Evolutionary conservation across 306 rosid species (phyloP).

Genomic region (Gastrolobium villosum): DNA sequence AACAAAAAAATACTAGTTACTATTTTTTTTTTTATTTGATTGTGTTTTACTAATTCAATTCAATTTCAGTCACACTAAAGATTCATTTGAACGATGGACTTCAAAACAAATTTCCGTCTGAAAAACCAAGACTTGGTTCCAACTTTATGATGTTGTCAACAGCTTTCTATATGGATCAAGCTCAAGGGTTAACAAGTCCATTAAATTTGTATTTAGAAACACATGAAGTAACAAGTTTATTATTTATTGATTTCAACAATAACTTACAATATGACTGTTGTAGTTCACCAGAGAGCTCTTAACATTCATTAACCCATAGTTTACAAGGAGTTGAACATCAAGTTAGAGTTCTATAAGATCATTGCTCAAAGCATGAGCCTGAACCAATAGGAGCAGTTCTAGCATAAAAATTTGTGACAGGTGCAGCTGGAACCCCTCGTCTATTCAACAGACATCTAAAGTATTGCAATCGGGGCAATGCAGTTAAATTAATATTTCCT

Average conservation of each 20-base stretch:
- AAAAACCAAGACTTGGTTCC: background rate
- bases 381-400: slow-evolving; percentile 75
- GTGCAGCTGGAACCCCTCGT: slow-evolving; percentile 91
- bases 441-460: slow-evolving; percentile 88
- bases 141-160: background rate
- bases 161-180: background rate
- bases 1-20: too few species aligned
- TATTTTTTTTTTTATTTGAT: too few species aligned
- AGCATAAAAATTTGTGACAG: slow-evolving; percentile 72
- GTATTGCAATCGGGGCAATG: slow-evolving; percentile 74
- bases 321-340: slow-evolving; percentile 3
- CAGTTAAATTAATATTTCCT: slow-evolving; percentile 51
- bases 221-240: background rate
- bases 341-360: slow-evolving; percentile 39
- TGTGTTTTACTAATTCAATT: too few species aligned
- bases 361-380: slow-evolving; percentile 88
- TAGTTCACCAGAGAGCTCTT: slow-evolving; percentile 25
- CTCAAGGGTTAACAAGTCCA: slow-evolving; percentile 6
- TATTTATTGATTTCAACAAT: slow-evolving; percentile 36
- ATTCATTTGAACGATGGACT: background rate
- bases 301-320: slow-evolving; percentile 9
- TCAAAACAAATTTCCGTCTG: background rate
- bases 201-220: slow-evolving; percentile 28
- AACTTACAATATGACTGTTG: slow-evolving; percentile 45
- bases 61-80: too few species aligned